Evolutionary conservation across 129 eudicot genomes (phyloP).

Genomic region (Pittosporum tobira): DNA sequence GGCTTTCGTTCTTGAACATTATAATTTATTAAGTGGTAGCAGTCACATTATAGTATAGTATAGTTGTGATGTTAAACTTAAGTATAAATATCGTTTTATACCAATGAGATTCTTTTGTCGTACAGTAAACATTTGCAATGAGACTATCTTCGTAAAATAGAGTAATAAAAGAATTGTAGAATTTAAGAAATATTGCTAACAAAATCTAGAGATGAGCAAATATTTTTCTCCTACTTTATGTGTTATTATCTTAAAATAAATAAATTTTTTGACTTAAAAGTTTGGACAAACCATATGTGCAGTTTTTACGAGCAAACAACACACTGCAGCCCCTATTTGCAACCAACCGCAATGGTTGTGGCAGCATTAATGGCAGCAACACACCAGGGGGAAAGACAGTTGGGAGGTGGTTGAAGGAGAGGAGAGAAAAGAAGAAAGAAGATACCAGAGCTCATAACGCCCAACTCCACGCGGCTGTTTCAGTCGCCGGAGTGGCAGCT

Average conservation of each 20-base stretch:
- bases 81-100: too few relatives aligned
- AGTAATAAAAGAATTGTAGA: too few relatives aligned
- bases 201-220: too few relatives aligned
- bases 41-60: too few relatives aligned
- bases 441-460: slow-evolving; percentile 90
- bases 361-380: slow-evolving; percentile 41
- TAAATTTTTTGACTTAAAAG: too few relatives aligned
- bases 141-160: too few relatives aligned
- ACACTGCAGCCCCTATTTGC: slow-evolving; percentile 75
- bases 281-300: slow-evolving; percentile 10
- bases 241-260: neutral
- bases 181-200: too few relatives aligned
- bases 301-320: slow-evolving; percentile 83
- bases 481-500: slow-evolving; percentile 92
- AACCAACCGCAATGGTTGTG: slow-evolving; percentile 37
- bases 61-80: too few relatives aligned
- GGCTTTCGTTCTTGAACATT: too few relatives aligned
- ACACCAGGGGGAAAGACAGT: slow-evolving; percentile 89
- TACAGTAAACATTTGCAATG: too few relatives aligned
- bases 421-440: slow-evolving; percentile 90
- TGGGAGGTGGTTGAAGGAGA: slow-evolving; percentile 87
- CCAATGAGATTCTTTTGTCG: too few relatives aligned
- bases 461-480: slow-evolving; percentile 86
- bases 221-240: neutral
- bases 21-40: too few relatives aligned